phyloP scores from a whole-genome alignment of 129 eudicot genomes.

The Smallanthus sonchifolius region DNA sequence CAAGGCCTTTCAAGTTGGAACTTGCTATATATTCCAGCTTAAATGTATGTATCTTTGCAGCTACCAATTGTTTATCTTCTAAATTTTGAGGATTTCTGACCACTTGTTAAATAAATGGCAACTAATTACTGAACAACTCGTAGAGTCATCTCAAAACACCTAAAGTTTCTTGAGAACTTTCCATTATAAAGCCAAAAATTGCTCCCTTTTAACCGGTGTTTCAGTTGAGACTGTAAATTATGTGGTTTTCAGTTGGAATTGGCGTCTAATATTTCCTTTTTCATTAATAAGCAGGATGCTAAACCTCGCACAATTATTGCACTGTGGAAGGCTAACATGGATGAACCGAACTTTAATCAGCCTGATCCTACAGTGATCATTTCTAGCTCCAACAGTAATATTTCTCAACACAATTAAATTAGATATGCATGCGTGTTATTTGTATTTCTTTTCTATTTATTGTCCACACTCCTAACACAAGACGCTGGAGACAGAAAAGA shows the following conservation, averaged over 20 bases:
- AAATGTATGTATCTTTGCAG: constrained; percentile 43
- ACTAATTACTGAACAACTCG: neutral
- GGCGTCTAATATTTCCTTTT: neutral
- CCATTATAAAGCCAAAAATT: neutral
- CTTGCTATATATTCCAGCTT: constrained; percentile 68
- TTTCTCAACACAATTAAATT: constrained; percentile 21
- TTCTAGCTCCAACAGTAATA: constrained; percentile 67
- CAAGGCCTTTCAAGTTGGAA: constrained; percentile 82
- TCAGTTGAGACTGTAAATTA: neutral
- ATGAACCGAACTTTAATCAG: constrained; percentile 70
- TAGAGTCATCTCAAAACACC: neutral
- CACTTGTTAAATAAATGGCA: neutral
- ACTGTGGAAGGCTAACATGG: constrained; percentile 91
- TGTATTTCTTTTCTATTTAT: constrained; percentile 38
- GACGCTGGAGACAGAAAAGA: constrained; percentile 69
- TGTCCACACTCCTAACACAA: constrained; percentile 38
- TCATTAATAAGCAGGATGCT: constrained; percentile 62
- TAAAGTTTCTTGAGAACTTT: neutral
- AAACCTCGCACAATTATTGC: constrained; percentile 70
- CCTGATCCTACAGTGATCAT: constrained; percentile 78
- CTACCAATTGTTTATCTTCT: neutral
- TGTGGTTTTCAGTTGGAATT: neutral
- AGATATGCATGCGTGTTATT: constrained; percentile 29
- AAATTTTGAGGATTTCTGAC: neutral
- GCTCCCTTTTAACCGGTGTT: neutral